These are phyloP conservation scores for Globisporangium solare DNA, from an alignment of 352 stramenopile species.

Conservation along the genomic window DNA sequence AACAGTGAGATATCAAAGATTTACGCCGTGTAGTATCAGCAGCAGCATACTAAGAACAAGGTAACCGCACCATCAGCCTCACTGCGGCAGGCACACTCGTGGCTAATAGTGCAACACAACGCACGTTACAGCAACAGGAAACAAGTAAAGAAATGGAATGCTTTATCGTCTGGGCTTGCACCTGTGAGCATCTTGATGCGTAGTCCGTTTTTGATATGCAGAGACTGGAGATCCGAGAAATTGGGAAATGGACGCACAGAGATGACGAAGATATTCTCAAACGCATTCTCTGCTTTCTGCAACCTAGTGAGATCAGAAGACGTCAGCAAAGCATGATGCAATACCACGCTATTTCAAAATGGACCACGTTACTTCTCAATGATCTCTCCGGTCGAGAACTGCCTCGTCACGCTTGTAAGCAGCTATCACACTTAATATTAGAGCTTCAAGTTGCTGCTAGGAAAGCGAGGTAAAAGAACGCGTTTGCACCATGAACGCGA, in stretches of 20 bases:
- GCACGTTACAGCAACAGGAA: background rate
- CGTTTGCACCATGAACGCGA: constrained; percentile 54
- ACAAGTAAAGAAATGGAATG: background rate
- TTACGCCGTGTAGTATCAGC: too few relatives aligned
- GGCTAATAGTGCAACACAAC: background rate
- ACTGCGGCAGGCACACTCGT: constrained; percentile 22
- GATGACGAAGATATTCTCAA: constrained; percentile 51
- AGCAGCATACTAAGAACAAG: background rate
- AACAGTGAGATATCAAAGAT: background rate
- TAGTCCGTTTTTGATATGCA: constrained; percentile 32
- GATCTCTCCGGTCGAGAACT: constrained; percentile 29
- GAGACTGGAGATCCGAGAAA: constrained; percentile 40
- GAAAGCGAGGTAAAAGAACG: background rate
- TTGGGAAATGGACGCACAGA: constrained; percentile 38
- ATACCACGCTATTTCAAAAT: background rate
- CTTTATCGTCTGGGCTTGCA: constrained; percentile 3
- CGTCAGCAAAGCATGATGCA: background rate
- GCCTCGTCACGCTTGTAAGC: constrained; percentile 24
- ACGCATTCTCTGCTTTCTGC: constrained; percentile 53
- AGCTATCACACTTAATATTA: constrained; percentile 4
- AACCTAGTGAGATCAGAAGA: constrained; percentile 21
- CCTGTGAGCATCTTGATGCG: constrained; percentile 46
- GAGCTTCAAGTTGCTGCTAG: background rate
- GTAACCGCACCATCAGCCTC: constrained; percentile 42
- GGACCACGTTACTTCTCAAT: constrained; percentile 32